Percentiles rank a stretch among this genome's conserved stretches.
Conservation (phyloP, 108 stramenopile species). For the Stephanodiscus minutulus region DNA sequence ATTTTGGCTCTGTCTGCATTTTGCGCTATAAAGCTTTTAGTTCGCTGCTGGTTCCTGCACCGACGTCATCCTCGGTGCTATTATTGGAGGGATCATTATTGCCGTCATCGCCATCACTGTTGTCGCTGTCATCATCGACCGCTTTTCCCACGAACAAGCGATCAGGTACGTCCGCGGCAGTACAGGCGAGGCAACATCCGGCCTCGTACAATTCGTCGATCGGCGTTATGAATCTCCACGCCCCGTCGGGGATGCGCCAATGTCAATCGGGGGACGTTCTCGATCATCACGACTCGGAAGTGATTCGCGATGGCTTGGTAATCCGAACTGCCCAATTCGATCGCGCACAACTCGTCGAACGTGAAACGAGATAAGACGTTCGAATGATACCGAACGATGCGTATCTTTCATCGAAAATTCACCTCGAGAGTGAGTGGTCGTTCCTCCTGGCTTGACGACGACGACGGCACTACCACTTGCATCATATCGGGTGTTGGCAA, state of each 20-base stretch:
- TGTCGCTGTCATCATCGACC: slow-evolving; percentile 4
- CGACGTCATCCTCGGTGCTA: too few species aligned
- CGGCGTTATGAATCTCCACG: slow-evolving; percentile 96
- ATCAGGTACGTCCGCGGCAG: slow-evolving; percentile 50
- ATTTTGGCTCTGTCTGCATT: neutral
- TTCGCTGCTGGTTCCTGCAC: too few species aligned
- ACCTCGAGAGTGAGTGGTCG: slow-evolving; percentile 26
- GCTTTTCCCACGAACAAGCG: slow-evolving; percentile 51
- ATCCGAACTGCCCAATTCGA: slow-evolving; percentile 88
- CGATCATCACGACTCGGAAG: slow-evolving; percentile 83
- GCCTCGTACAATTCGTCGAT: slow-evolving; percentile 97
- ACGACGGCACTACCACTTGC: too few species aligned
- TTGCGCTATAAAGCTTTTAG: too few species aligned
- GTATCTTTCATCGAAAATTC: slow-evolving; percentile 58
- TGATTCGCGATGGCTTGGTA: slow-evolving; percentile 87
- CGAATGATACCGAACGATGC: slow-evolving; percentile 39
- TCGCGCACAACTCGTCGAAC: slow-evolving; percentile 92
- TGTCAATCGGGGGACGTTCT: slow-evolving; percentile 78
- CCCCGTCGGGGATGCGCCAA: slow-evolving; percentile 73
- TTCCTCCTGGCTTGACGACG: too few species aligned
- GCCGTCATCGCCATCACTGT: too few species aligned
- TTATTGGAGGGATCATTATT: too few species aligned
- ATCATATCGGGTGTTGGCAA: too few species aligned
- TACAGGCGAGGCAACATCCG: slow-evolving; percentile 68
- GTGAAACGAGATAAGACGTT: slow-evolving; percentile 62